phyloP scores from a whole-genome alignment of 768 basidiomycete species.

The Suillus clintonianus region DNA sequence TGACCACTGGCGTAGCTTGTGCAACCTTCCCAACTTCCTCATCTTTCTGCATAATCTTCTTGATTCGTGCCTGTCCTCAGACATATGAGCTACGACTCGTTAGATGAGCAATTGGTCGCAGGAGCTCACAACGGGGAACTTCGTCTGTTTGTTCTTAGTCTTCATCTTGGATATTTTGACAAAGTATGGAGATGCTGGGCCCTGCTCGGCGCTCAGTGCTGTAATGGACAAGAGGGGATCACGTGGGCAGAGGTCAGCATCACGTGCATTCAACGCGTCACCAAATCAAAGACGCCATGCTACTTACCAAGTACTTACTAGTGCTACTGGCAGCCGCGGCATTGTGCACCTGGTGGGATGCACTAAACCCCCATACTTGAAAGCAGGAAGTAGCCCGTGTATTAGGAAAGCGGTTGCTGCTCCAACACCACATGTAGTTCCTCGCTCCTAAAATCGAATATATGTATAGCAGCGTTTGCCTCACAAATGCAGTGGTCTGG shows the following conservation, averaged over 20 bases:
- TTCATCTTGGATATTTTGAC: constrained; percentile 52
- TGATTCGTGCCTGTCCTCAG: constrained; percentile 81
- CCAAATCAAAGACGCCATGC: too few species aligned
- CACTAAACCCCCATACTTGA: not conserved
- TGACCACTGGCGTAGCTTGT: constrained; percentile 93
- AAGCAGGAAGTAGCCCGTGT: too few species aligned
- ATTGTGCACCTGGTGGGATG: not conserved
- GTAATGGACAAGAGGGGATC: not conserved
- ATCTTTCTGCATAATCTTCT: constrained; percentile 99
- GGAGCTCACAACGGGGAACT: constrained; percentile 82
- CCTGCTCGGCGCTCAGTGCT: not conserved
- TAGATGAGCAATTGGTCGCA: not conserved
- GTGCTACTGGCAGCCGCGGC: too few species aligned
- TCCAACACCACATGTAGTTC: not conserved
- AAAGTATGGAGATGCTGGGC: not conserved
- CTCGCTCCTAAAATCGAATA: not conserved
- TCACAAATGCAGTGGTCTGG: not conserved
- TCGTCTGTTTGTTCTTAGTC: constrained; percentile 89
- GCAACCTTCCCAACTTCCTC: constrained; percentile 99
- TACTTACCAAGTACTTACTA: too few species aligned
- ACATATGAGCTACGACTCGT: constrained; percentile 9
- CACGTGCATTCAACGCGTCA: not conserved
- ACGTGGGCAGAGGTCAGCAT: not conserved
- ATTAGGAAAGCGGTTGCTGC: not conserved
- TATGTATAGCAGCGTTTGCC: not conserved